These are phyloP conservation scores for Leccinum solheimii DNA, from an alignment of 1,284 basidiomycete species.

Conservation along the genomic window DNA sequence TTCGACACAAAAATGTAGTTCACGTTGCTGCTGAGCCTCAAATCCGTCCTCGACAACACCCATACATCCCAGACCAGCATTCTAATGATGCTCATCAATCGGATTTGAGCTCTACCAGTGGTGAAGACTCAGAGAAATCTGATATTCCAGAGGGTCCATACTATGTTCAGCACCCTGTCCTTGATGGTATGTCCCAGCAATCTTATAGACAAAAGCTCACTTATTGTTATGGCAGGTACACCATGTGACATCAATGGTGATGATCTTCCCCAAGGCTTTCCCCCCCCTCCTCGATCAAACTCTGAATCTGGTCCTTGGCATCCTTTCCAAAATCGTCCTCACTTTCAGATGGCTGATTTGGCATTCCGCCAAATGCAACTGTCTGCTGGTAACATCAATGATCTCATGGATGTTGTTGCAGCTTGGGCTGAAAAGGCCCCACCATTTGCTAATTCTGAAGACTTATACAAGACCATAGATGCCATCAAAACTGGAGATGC, in stretches of 20 bases:
- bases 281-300: background rate
- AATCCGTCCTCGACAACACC: background rate
- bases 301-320: background rate
- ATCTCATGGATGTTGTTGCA: background rate
- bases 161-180: background rate
- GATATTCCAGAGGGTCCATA: background rate
- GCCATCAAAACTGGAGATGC: background rate
- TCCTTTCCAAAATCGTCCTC: background rate
- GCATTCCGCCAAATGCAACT: background rate
- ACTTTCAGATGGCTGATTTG: background rate
- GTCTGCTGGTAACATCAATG: background rate
- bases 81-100: background rate
- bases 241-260: background rate
- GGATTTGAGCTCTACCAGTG: background rate
- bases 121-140: background rate
- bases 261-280: background rate
- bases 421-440: background rate
- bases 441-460: background rate
- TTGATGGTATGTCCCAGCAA: background rate
- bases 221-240: background rate
- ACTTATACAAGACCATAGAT: background rate
- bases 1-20: background rate
- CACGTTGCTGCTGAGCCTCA: background rate
- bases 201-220: too few relatives aligned
- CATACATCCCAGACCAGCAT: background rate